Percentiles rank a stretch among this genome's conserved stretches.
Evolutionary conservation across 2,329 filamentous ascomycete species (phyloP).

Genomic region (Venturia pyrina): DNA sequence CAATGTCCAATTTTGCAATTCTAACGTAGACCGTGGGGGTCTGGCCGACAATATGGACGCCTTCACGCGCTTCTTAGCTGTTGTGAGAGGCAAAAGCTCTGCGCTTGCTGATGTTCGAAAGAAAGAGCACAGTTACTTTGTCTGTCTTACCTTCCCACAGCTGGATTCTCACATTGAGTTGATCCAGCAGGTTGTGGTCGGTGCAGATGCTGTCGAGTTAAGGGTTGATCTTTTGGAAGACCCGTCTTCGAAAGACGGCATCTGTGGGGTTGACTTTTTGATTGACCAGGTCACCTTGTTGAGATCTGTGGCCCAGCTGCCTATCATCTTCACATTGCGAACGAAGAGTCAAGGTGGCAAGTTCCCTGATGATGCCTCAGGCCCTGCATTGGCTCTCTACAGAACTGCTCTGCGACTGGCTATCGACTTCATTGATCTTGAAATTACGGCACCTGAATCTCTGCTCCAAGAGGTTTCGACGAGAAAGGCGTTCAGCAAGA

Average conservation of each 20-base stretch:
- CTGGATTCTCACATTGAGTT: conserved; percentile 53
- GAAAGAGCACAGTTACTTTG: conserved; percentile 73
- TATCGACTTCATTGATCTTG: conserved; percentile 86
- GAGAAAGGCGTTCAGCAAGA: conserved; percentile 61
- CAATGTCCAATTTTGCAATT: conserved; percentile 88
- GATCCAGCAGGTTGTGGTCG: conserved; percentile 65
- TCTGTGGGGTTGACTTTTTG: conserved; percentile 64
- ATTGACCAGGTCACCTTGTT: conserved; percentile 72
- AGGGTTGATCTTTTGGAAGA: conserved; percentile 85
- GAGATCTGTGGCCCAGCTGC: conserved; percentile 59
- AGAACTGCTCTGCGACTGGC: conserved; percentile 69
- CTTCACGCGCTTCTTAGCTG: conserved; percentile 61
- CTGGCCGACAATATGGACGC: conserved; percentile 50
- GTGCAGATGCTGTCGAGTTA: conserved; percentile 86
- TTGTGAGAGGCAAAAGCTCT: conserved; percentile 53
- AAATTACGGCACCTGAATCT: conserved; percentile 75
- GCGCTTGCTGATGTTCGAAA: conserved; percentile 50
- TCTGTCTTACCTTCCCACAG: conserved; percentile 76
- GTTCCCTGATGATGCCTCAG: conserved; percentile 67
- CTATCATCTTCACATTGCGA: conserved; percentile 86
- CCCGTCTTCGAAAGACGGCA: conserved; percentile 44
- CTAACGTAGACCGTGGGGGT: conserved; percentile 42
- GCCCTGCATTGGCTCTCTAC: conserved; percentile 68
- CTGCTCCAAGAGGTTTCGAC: conserved; percentile 60
- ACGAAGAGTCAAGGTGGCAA: conserved; percentile 78